A percentile compares a stretch with the other conserved stretches of the same genome.
phyloP scores from a whole-genome alignment of 2,329 filamentous ascomycete species.

The Calonectria montana region DNA sequence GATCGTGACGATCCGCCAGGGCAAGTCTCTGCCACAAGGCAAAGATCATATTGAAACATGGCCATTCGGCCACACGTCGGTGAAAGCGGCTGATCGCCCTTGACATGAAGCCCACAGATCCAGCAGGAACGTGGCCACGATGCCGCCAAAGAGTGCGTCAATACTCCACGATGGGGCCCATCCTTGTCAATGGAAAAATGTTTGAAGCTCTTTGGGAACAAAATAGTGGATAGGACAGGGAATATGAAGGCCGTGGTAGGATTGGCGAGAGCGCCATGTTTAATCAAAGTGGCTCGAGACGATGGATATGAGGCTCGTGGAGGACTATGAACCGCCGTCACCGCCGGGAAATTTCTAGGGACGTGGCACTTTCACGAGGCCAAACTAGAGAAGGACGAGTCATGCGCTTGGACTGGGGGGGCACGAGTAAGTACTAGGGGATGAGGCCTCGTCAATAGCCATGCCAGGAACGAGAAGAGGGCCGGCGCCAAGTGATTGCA shows the following conservation, averaged over 20 bases:
- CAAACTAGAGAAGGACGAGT: constrained; percentile 14
- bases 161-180: neutral
- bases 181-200: neutral
- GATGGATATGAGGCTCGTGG: constrained; percentile 18
- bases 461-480: neutral
- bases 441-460: neutral
- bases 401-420: constrained; percentile 16
- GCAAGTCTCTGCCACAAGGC: neutral
- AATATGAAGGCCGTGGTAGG: neutral
- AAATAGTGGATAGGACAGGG: neutral
- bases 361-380: constrained; percentile 1
- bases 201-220: neutral
- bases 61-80: constrained; percentile 6
- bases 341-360: constrained; percentile 25
- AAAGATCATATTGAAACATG: constrained; percentile 4
- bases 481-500: neutral
- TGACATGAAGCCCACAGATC: neutral
- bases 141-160: neutral
- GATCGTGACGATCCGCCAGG: neutral
- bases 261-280: neutral
- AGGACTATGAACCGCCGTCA: constrained; percentile 10
- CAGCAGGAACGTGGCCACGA: constrained; percentile 13
- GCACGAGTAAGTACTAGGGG: neutral
- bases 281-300: neutral
- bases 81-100: constrained; percentile 6